These are phyloP conservation scores for Cordyceps javanica DNA, from an alignment of 2,329 filamentous ascomycete genomes.

Conservation along the genomic window DNA sequence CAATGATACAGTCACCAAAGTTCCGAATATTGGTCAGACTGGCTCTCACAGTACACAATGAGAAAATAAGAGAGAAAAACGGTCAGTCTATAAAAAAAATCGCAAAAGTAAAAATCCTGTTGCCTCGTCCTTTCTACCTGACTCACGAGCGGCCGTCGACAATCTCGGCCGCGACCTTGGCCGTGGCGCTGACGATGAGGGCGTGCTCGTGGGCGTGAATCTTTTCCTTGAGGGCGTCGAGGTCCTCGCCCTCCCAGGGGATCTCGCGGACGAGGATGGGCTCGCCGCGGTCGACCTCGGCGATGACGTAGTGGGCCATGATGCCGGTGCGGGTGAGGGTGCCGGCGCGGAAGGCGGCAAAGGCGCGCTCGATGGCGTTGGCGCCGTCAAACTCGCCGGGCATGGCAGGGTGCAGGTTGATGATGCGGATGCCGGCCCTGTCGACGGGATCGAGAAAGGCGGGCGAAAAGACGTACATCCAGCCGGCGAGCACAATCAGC, in stretches of 20 bases:
- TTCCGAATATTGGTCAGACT: no score
- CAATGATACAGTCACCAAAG: no score
- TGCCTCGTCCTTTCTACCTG: no score
- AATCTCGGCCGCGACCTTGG: slow-evolving; percentile 38
- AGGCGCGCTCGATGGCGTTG: slow-evolving; percentile 71
- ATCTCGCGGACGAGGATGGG: slow-evolving; percentile 68
- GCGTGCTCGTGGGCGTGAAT: slow-evolving; percentile 74
- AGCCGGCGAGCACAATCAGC: slow-evolving; percentile 75
- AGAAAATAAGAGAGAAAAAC: no score
- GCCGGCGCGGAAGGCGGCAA: slow-evolving; percentile 59
- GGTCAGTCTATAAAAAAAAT: no score
- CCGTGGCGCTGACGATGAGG: slow-evolving; percentile 70
- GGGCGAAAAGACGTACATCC: slow-evolving; percentile 76
- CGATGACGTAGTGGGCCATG: slow-evolving; percentile 83
- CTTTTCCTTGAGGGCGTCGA: slow-evolving; percentile 62
- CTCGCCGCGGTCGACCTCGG: slow-evolving; percentile 72
- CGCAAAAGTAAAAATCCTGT: no score
- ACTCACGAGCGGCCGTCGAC: background rate
- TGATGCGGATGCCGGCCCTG: slow-evolving; percentile 57
- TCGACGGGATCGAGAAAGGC: slow-evolving; percentile 65
- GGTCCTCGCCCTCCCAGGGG: slow-evolving; percentile 54
- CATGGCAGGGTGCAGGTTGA: slow-evolving; percentile 68
- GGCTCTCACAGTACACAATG: no score
- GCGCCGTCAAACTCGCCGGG: slow-evolving; percentile 66
- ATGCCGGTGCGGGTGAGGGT: slow-evolving; percentile 69